Base-by-base conservation (phyloP, 208 protist species). In the Trypanosoma lewisi region DNA sequence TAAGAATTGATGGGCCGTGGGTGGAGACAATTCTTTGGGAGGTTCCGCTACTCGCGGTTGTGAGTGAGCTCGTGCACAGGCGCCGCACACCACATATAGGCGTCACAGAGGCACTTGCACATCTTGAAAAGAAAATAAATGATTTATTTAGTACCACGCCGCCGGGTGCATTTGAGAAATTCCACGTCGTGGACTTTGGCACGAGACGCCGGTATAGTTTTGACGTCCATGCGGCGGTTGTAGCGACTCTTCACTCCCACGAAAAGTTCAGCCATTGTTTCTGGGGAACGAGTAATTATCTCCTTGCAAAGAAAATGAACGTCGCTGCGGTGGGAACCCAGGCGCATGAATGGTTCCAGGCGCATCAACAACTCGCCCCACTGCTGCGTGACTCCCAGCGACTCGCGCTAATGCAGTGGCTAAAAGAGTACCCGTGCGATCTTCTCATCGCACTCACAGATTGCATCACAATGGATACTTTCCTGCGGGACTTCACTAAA, bases 321-420 rank as follows among this genome's bases (percentile, higher is more conserved):
- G 33, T 95, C n/a, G 51, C 77, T 4, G 73, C 85, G 2, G 65
- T 92, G 9, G 89, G 89, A 27, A 95, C 89, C 21, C 89, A 95
- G 59, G 89, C 89, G 16, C 89, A 95, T 54, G 89, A 95, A 71
- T 95, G 89, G 89, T 95, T 91, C 65, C 89, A 95, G 80, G 89
- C 89, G 21, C 91, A 91, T 63, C 89, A 95, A 70, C 89, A 95
- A 73, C 77, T 95, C 31, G 69, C 78, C 5, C 76, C 89, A 34
- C 53, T 56, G 28, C 75, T 95, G 51, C 82, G 82, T 6, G 61
- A 65, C 21, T 93, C 80, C 23, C 89, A 95, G 73, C 77, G 76
- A 19, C 53, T 83, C 53, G 89, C 89, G 60, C 66, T 95, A 41
- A 66, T 78, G 67, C 71, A 59, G 47, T 95, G 89, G 86, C 69